A percentile compares a stretch with the other conserved stretches of the same genome.
Conservation (phyloP, 208 protist genomes). For the Endotrypanum monterogeii region DNA sequence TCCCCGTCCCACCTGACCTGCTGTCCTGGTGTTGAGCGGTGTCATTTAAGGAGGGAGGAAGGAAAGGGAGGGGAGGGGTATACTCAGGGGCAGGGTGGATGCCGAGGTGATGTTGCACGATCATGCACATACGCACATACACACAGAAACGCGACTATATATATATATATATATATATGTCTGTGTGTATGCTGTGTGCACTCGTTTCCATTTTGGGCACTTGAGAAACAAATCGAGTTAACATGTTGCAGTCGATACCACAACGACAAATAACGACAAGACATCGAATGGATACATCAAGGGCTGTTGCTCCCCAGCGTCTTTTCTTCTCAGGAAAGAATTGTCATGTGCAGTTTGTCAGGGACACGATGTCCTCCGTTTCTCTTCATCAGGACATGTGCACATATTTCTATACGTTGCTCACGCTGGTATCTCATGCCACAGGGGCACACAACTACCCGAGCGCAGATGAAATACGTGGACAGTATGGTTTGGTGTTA, state of each 20-base stretch:
- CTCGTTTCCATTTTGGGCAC: neutral
- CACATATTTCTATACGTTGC: neutral
- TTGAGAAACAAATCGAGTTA: neutral
- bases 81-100: neutral
- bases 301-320: neutral
- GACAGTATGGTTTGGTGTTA: no score
- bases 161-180: neutral
- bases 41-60: conserved; percentile 7
- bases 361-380: neutral
- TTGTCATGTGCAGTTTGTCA: neutral
- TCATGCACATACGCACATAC: neutral
- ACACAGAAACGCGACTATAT: neutral
- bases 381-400: neutral
- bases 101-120: neutral
- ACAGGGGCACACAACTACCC: no score
- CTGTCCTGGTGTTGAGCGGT: neutral
- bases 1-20: conserved; percentile 27
- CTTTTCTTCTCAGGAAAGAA: neutral
- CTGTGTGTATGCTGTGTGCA: neutral
- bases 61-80: no score
- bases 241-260: neutral
- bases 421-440: no score
- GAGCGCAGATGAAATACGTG: no score
- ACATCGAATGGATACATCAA: neutral
- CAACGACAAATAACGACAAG: neutral